Evolutionary conservation across 2,329 filamentous ascomycete species (phyloP).

Genomic region (Colletotrichum sp.): DNA sequence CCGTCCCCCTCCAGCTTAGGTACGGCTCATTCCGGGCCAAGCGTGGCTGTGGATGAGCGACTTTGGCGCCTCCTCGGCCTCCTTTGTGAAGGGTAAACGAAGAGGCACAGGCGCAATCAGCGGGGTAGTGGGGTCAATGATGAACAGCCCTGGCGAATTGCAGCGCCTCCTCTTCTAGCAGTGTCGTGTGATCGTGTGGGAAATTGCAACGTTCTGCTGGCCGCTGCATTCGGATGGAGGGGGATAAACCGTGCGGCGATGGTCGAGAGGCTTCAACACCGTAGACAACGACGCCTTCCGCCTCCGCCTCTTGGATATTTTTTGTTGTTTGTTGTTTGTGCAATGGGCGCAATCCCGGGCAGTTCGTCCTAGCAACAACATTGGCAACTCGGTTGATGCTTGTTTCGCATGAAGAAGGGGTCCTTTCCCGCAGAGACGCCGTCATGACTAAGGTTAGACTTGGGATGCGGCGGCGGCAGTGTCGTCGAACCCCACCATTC

Average conservation of each 20-base stretch:
- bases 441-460: neutral
- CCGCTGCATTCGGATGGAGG: neutral
- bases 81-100: slow-evolving; percentile 4
- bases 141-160: neutral
- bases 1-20: neutral
- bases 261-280: neutral
- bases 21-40: neutral
- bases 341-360: neutral
- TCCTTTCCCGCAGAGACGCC: neutral
- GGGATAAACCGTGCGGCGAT: neutral
- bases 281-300: neutral
- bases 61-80: neutral
- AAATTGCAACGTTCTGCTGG: neutral
- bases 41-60: slow-evolving; percentile 13
- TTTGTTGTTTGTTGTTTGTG: neutral
- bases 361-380: neutral
- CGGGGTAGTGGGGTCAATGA: slow-evolving; percentile 13
- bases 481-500: neutral
- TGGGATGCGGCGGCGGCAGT: neutral
- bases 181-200: neutral
- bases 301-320: neutral
- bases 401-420: neutral
- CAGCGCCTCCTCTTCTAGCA: neutral
- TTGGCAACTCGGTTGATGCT: neutral
- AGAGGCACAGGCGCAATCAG: slow-evolving; percentile 10